These are phyloP conservation scores for Umbelopsis ramanniana DNA, from an alignment of 192 early-diverging fungal species.

Conservation along the genomic window DNA sequence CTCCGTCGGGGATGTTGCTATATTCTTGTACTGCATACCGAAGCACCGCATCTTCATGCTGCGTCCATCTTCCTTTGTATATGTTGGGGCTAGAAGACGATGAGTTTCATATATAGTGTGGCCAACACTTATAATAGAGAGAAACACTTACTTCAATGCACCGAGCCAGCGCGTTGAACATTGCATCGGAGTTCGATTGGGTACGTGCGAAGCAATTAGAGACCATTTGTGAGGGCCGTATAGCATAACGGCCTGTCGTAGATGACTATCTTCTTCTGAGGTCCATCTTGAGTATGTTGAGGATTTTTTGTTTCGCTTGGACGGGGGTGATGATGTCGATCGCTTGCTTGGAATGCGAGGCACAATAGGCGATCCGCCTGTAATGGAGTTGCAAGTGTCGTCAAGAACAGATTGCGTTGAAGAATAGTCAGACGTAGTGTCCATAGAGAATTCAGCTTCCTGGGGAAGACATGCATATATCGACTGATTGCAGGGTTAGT, in stretches of 20 bases:
- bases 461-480: conserved; percentile 5
- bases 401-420: neutral
- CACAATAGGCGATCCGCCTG: neutral
- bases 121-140: neutral
- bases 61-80: conserved; percentile 56
- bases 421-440: conserved; percentile 7
- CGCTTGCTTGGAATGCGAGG: neutral
- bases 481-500: neutral
- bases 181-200: conserved; percentile 57
- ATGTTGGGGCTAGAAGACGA: conserved; percentile 43
- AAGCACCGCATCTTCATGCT: conserved; percentile 50
- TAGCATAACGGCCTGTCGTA: conserved; percentile 44
- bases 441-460: conserved; percentile 6
- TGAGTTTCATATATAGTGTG: neutral
- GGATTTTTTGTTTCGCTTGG: conserved; percentile 41
- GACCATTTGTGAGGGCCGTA: conserved; percentile 57
- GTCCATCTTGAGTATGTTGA: conserved; percentile 54
- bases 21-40: conserved; percentile 48
- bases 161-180: conserved; percentile 56
- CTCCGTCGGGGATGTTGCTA: conserved; percentile 38
- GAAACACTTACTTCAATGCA: conserved; percentile 44
- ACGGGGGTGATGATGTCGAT: conserved; percentile 15
- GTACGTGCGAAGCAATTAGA: conserved; percentile 51
- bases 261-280: conserved; percentile 47
- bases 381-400: neutral